Conservation (phyloP, 2,329 filamentous ascomycete species). For the Exophiala mesophila region DNA sequence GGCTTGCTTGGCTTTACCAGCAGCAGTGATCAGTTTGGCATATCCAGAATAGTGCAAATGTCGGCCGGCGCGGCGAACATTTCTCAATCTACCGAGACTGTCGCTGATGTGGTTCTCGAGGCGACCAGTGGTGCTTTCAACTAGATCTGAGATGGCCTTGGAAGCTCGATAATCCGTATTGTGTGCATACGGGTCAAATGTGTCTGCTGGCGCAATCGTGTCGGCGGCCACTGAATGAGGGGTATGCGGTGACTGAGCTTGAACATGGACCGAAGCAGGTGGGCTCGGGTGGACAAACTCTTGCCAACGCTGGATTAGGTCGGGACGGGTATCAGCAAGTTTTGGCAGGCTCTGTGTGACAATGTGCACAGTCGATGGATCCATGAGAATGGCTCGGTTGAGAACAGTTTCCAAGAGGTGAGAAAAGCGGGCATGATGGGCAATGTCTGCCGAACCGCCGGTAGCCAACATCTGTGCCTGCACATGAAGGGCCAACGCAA, state of each 20-base stretch:
- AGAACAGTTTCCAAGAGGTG: slow-evolving; percentile 58
- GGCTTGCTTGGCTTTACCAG: slow-evolving; percentile 77
- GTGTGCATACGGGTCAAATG: slow-evolving; percentile 83
- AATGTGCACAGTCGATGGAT: slow-evolving; percentile 51
- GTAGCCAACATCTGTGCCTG: slow-evolving; percentile 48
- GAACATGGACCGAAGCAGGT: slow-evolving; percentile 33
- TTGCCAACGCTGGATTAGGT: slow-evolving; percentile 53
- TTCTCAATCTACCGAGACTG: slow-evolving; percentile 76
- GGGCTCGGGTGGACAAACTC: slow-evolving; percentile 40
- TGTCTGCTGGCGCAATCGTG: slow-evolving; percentile 66
- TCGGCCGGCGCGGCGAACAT: slow-evolving; percentile 85
- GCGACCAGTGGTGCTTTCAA: slow-evolving; percentile 74
- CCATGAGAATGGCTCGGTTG: slow-evolving; percentile 49
- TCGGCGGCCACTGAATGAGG: slow-evolving; percentile 50
- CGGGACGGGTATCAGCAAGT: slow-evolving; percentile 44
- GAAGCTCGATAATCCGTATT: slow-evolving; percentile 93
- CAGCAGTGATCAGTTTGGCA: slow-evolving; percentile 86
- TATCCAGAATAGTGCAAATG: slow-evolving; percentile 96
- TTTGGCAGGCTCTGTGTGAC: slow-evolving; percentile 56
- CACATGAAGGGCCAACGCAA: slow-evolving; percentile 58
- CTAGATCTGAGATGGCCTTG: slow-evolving; percentile 78
- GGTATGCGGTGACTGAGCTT: slow-evolving; percentile 37
- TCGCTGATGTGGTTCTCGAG: slow-evolving; percentile 71
- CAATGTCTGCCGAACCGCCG: slow-evolving; percentile 46
- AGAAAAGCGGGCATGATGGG: slow-evolving; percentile 56